phyloP scores from a whole-genome alignment of 2,329 filamentous ascomycete species.

The Sarocladium strictum region DNA sequence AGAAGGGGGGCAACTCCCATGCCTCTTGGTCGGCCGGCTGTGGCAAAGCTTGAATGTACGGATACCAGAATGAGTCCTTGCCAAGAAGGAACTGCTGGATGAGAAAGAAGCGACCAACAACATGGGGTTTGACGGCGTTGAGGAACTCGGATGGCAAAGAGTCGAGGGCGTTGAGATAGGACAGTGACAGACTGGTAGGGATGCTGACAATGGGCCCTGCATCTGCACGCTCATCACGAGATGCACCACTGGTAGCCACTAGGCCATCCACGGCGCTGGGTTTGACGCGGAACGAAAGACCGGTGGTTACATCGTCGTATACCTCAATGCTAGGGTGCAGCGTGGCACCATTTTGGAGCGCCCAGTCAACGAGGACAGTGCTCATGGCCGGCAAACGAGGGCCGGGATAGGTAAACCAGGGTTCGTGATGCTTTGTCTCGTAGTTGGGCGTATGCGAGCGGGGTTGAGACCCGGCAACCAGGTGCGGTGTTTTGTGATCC shows the following conservation, averaged over 20 bases:
- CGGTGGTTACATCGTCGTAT: slow-evolving; percentile 42
- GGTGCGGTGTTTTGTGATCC: too few species aligned
- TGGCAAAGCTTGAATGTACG: slow-evolving; percentile 62
- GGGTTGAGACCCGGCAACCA: too few species aligned
- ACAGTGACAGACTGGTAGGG: slow-evolving; percentile 48
- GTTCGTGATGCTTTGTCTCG: background rate
- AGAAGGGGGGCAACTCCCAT: slow-evolving; percentile 58
- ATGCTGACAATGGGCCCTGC: slow-evolving; percentile 44
- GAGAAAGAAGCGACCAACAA: slow-evolving; percentile 62
- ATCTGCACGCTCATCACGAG: slow-evolving; percentile 11
- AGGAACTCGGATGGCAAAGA: slow-evolving; percentile 47
- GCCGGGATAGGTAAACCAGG: slow-evolving; percentile 11
- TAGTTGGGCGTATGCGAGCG: too few species aligned
- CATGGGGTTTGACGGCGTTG: slow-evolving; percentile 44
- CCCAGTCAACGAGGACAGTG: slow-evolving; percentile 41
- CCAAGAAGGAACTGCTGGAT: slow-evolving; percentile 60
- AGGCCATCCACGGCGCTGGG: slow-evolving; percentile 12
- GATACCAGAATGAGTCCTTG: slow-evolving; percentile 56
- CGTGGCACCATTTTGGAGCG: slow-evolving; percentile 34
- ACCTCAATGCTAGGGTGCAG: slow-evolving; percentile 49
- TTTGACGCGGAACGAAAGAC: slow-evolving; percentile 49
- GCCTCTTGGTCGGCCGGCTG: slow-evolving; percentile 45
- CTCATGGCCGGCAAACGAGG: slow-evolving; percentile 15
- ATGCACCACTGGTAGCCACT: background rate
- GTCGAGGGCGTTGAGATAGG: slow-evolving; percentile 48